phyloP scores from a whole-genome alignment of 768 basidiomycete species.

The Suillus subluteus region DNA sequence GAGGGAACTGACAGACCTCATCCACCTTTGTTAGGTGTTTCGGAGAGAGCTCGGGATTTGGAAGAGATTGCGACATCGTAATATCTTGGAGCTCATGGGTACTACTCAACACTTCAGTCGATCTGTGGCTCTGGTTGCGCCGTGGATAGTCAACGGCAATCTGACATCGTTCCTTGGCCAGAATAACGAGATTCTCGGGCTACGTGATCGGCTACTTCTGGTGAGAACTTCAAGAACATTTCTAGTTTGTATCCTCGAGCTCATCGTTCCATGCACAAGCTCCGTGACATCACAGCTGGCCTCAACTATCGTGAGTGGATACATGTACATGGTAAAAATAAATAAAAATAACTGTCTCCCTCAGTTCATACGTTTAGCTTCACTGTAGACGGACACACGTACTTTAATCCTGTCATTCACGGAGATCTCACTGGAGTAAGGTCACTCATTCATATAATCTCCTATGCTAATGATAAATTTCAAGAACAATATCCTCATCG shows the following conservation, averaged over 20 bases:
- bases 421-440: slow-evolving; percentile 17
- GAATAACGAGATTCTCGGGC: slow-evolving; percentile 8
- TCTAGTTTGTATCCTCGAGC: background rate
- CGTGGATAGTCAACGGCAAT: slow-evolving; percentile 21
- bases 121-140: slow-evolving; percentile 24
- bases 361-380: background rate
- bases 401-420: background rate
- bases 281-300: background rate
- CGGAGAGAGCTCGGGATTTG: slow-evolving; percentile 26
- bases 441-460: background rate
- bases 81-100: slow-evolving; percentile 23
- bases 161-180: slow-evolving; percentile 18
- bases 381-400: background rate
- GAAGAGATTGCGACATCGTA: slow-evolving; percentile 21
- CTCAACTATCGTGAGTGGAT: slow-evolving; percentile 2
- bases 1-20: background rate
- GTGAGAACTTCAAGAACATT: slow-evolving; percentile 12
- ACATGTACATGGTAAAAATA: background rate
- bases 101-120: slow-evolving; percentile 21
- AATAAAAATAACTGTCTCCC: background rate
- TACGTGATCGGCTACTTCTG: slow-evolving; percentile 17
- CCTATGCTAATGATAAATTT: background rate
- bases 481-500: slow-evolving; percentile 34
- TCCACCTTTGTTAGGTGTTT: slow-evolving; percentile 12
- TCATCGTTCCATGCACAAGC: background rate